A percentile compares a stretch with the other conserved stretches of the same genome.
Conservation (phyloP, 2,329 filamentous ascomycete species). For the Stemphylium vesicarium region DNA sequence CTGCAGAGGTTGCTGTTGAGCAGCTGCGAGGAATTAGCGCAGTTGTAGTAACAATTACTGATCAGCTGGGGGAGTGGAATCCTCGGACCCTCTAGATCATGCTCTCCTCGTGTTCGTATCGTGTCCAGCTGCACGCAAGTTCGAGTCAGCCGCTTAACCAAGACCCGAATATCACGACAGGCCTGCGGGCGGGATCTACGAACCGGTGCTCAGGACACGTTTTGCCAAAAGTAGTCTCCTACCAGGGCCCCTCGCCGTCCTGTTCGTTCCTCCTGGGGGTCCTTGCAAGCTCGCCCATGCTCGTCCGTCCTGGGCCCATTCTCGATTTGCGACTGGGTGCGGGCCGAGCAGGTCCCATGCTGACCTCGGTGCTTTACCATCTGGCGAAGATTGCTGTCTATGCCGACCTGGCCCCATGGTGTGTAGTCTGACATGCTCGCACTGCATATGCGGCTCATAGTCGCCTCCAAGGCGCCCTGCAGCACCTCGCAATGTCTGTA, state of each 20-base stretch:
- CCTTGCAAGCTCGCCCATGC: constrained; percentile 25
- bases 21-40: not conserved
- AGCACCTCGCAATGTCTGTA: constrained; percentile 20
- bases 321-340: constrained; percentile 48
- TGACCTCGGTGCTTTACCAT: constrained; percentile 18
- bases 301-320: constrained; percentile 21
- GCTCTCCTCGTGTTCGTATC: constrained; percentile 3
- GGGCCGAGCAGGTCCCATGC: constrained; percentile 41
- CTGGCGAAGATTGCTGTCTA: constrained; percentile 8
- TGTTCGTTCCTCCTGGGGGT: constrained; percentile 20
- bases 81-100: not conserved
- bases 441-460: constrained; percentile 22
- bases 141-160: constrained; percentile 19
- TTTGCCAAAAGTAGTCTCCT: constrained; percentile 42
- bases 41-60: too few species aligned
- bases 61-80: too few species aligned
- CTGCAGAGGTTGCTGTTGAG: constrained; percentile 10
- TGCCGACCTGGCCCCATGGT: constrained; percentile 9
- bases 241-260: constrained; percentile 29
- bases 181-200: constrained; percentile 47
- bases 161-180: constrained; percentile 20
- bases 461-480: constrained; percentile 18
- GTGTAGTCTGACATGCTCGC: constrained; percentile 9
- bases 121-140: not conserved
- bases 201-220: constrained; percentile 47